Base-by-base conservation (phyloP, 306 rosid genomes). In the Cotoneaster glaucophyllus region DNA sequence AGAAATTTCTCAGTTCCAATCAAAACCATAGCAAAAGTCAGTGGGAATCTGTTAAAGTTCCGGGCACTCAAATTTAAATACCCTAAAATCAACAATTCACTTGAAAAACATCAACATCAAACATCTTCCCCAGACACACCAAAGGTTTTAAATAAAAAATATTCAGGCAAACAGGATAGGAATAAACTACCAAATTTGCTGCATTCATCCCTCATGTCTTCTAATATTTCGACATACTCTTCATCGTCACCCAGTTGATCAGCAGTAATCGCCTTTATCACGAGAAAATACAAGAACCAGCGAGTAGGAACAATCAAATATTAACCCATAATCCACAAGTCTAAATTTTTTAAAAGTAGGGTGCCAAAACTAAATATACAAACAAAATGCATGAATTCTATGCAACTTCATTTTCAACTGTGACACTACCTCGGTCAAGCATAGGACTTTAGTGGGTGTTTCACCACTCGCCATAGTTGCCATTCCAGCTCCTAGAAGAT, bases 181-280 rank as follows among this genome's bases (percentile, higher is more conserved):
- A 34, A 11, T 26, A 70, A 41, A 82, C 66, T 84, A 91, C 97
- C 97, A 70, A 91, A 91, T 85, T 91, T 91, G 83, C 93, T 32
- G 85, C 97, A 89, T 66, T 91, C 97, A 75, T 89, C 93, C 71
- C 84, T 83, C 97, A 91, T 91, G 82, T 91, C 97, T 79, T 89
- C 95, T 81, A 88, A 74, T 75, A 91, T 91, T 83, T 91, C 97
- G 68, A 74, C 85, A 17, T 91, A 91, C 65, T 84, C 93, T 34
- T 71, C 86, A 66, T 87, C 87, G 70, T 89, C 83, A 54, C 45
- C 32, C 77, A 91, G 85, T 66, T 89, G 85, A 69, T 89, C 97
- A 24, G 73, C 72, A 43, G 89, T 85, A 31, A 90, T 65, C n/a
- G 91, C 93, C 96, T 88, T 80, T 50, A 87, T 64, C 54, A 69